Percentiles rank a stretch among this genome's conserved stretches.
Conservation (phyloP, 192 early-diverging fungal genomes). For the Geranomyces variabilis region DNA sequence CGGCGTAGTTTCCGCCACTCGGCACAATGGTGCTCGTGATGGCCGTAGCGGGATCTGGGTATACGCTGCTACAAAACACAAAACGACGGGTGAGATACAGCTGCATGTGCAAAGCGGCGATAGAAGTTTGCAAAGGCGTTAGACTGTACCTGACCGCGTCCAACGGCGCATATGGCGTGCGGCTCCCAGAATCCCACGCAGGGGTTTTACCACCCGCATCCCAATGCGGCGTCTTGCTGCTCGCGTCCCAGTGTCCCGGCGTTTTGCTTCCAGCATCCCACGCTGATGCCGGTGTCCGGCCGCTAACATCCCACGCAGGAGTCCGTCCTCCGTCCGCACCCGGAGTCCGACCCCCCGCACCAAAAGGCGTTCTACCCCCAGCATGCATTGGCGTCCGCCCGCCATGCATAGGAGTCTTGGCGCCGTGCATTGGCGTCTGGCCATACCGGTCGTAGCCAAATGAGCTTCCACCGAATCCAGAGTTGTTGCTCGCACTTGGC, state of each 20-base stretch:
- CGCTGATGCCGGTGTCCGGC: conserved; percentile 22
- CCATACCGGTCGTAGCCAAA: conserved; percentile 21
- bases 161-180: conserved; percentile 14
- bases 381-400: conserved; percentile 40
- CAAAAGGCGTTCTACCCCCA: conserved; percentile 71
- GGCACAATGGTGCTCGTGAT: too few species aligned
- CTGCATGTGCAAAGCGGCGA: too few species aligned
- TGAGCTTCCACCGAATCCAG: background rate
- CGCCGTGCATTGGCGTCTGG: conserved; percentile 55
- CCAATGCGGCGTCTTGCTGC: conserved; percentile 58
- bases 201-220: background rate
- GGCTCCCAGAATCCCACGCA: conserved; percentile 6
- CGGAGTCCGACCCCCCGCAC: conserved; percentile 67
- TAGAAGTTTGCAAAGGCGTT: too few species aligned
- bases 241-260: conserved; percentile 64
- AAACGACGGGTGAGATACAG: too few species aligned
- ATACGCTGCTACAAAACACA: too few species aligned
- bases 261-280: conserved; percentile 59
- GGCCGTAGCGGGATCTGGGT: too few species aligned
- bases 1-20: too few species aligned
- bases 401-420: conserved; percentile 58
- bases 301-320: conserved; percentile 54
- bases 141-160: background rate
- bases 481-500: conserved; percentile 8
- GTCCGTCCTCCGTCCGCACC: conserved; percentile 49